Evolutionary conservation across 1,284 basidiomycete genomes (phyloP), one percentile per base, ranked within the genome.

Genomic region (Ganoderma multipileum): DNA sequence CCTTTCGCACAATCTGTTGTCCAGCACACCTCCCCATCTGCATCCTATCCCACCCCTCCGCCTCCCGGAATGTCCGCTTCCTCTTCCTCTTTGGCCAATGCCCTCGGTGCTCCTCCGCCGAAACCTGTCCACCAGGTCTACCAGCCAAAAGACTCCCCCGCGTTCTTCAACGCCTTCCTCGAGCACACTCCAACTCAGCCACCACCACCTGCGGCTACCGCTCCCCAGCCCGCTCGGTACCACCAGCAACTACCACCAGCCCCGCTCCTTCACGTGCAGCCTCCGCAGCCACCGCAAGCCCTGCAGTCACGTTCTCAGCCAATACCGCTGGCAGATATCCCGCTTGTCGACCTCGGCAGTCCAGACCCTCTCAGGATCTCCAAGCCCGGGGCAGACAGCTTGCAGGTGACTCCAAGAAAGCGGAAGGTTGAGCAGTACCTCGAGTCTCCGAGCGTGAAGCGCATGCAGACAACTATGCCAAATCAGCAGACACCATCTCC

Each of bases 81-180:
- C 0, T 90, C 90, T 1, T 92, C 91, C 18, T 92, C 91, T 12
- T 84, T 93, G 64, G 91, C 92, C 1, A 84, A 84, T 76, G 91
- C 91, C 8, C 83, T 93, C n/a, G 90, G 88, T 12, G 81, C 83
- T 33, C 85, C 86, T 0, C 75, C 73, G 36, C 79, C 80, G 20
- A 79, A 74, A 33, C 77, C 80, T 4, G 65, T 73, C 4, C 77
- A 75, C 28, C 77, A 79, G 41, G 60, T 62, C 16, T 86, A 85
- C 71, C 79, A 81, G n/a, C 83, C 89, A 7, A 82, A 86, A 62
- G 87, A 92, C 59, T 92, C 91, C 1, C 77, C 82, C 5, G 76
- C 80, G 1, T 92, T 91, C 75, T 91, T 91, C 76, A 84, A 90
- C 68, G 80, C 85, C 36, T 91, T 91, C 75, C 77, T 93, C 33